Base-by-base conservation (phyloP, 768 basidiomycete species). In the Suillus subalutaceus region DNA sequence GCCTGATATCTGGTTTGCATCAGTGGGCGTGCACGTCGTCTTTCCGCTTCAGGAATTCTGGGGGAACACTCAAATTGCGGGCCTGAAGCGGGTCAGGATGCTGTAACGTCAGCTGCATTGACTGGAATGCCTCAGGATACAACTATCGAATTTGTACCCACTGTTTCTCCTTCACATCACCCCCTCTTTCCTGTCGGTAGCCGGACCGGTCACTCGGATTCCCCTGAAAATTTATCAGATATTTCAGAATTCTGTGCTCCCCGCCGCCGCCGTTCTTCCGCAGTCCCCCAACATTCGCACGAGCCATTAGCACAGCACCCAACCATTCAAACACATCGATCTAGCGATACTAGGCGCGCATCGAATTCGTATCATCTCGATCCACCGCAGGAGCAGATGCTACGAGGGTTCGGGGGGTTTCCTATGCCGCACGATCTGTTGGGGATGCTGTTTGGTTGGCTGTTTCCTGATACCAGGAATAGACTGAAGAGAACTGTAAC, bases 401-500 rank as follows among this genome's bases (percentile, higher is more conserved):
- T 85, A 66, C 80, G 80, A 52, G 86, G 80, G 20, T 88, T 90
- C 63, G 91, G 91, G 37, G 91, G 91, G 2, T 93, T 92, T 74
- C 91, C 91, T 2, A 89, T 89, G 82, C 90, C 90, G 0, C 83
- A 82, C 72, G 75, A 84, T 63, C 78, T 92, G 37, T 64, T 89
- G 15, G 83, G 79, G 3, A 75, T 72, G 12, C 66, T 90, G 2
- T 77, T 94, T 37, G 68, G 78, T 12, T 79, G 79, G 32, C 75
- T 90, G 40, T 92, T 96, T 61, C 96, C 96, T 0, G 75, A 83
- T 9, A 66, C 90, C 26, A 79, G 86, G 52, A 83, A 80, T 56
- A 85, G 79, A 50, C 75, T 97, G 40, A 85, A 83, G 12, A 84
- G 87, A 56, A 93, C 90, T 0, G 68, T 95, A 44, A 96, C 94